A percentile compares a stretch with the other conserved stretches of the same genome.
phyloP scores from a whole-genome alignment of 306 rosid genomes.

The Pueraria montana region DNA sequence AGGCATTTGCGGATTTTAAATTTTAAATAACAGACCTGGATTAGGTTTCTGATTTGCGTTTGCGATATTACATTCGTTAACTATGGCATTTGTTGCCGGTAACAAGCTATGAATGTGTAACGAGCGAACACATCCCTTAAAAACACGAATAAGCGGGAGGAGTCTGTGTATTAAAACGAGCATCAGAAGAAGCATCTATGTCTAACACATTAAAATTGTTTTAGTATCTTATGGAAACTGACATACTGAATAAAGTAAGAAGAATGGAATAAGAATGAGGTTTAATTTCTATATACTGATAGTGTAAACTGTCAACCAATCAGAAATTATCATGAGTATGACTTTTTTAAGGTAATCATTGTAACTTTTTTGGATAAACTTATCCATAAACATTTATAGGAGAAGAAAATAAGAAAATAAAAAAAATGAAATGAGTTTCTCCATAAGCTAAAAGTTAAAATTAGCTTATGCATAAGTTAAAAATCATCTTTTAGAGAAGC shows the following conservation, averaged over 20 bases:
- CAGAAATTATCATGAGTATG: no score
- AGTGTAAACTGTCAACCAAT: no score
- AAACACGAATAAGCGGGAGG: background rate
- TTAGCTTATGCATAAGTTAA: no score
- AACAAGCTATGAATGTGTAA: background rate
- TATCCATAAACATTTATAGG: no score
- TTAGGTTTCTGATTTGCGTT: slow-evolving; percentile 32
- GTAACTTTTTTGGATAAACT: no score
- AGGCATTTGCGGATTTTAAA: slow-evolving; percentile 9
- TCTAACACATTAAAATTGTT: background rate
- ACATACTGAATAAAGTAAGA: background rate
- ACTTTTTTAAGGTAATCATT: no score
- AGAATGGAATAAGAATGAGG: background rate
- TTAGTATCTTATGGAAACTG: background rate
- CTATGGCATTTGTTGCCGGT: background rate
- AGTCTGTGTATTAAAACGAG: background rate
- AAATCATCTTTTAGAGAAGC: no score
- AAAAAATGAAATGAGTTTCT: no score
- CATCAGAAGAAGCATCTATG: slow-evolving; percentile 3
- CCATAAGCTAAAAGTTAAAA: no score
- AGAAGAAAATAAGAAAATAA: no score
- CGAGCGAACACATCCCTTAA: background rate
- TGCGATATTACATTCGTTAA: background rate
- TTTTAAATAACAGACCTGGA: slow-evolving; percentile 2
- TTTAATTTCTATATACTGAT: background rate